These are phyloP conservation scores for Penicillium sp. DNA, from an alignment of 2,329 filamentous ascomycete species.

Conservation along the genomic window DNA sequence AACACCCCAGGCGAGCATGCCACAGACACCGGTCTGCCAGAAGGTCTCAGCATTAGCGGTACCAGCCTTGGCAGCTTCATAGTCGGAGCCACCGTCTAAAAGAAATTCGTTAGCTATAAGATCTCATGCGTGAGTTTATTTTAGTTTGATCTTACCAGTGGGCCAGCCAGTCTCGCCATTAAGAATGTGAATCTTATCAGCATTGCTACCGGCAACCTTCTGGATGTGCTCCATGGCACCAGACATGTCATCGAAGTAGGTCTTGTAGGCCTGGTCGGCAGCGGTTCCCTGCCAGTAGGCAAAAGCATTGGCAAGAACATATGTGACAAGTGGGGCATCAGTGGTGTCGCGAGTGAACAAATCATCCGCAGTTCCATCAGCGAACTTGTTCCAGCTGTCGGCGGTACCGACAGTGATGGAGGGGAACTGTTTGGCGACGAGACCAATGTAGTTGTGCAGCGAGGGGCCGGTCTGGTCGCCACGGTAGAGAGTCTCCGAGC, in stretches of 20 bases:
- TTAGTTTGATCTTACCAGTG: constrained; percentile 41
- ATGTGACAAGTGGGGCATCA: constrained; percentile 54
- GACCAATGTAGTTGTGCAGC: constrained; percentile 61
- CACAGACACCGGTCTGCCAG: constrained; percentile 63
- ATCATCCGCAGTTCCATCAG: constrained; percentile 64
- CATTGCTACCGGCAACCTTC: constrained; percentile 52
- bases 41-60: constrained; percentile 59
- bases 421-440: constrained; percentile 58
- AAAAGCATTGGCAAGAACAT: constrained; percentile 68
- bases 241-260: constrained; percentile 67
- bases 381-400: constrained; percentile 71
- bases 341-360: constrained; percentile 50
- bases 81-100: constrained; percentile 57
- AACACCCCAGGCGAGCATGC: constrained; percentile 63
- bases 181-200: constrained; percentile 62
- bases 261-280: constrained; percentile 58
- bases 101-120: constrained; percentile 1
- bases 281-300: constrained; percentile 69
- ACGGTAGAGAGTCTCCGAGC: constrained; percentile 69
- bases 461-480: constrained; percentile 63
- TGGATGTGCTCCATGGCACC: constrained; percentile 65
- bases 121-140: neutral
- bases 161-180: constrained; percentile 71
- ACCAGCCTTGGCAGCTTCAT: constrained; percentile 61
- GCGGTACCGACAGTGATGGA: constrained; percentile 64